Evolutionary conservation across 192 early-diverging fungal genomes (phyloP), one percentile per base, ranked within the genome.

Genomic region (Lobosporangium transversale): DNA sequence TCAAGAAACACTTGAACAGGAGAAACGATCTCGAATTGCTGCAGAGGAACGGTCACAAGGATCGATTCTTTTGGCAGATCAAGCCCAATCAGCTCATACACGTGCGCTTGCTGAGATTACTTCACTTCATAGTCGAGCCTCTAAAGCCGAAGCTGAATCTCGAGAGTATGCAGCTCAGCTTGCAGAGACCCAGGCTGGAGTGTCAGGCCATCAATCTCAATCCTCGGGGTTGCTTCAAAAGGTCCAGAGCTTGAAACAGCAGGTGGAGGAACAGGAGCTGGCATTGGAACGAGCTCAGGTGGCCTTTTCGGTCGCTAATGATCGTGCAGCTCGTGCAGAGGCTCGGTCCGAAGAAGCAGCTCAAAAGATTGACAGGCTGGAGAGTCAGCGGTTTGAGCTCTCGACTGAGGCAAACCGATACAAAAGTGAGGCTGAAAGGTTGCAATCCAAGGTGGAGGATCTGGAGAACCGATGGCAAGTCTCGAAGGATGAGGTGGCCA

Each of bases 81-180:
- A 84, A 60, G 79, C 84, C 0, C 82, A 85, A 49, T 58, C 82
- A 18, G 82, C 86, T 6, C 86, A 87, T 12, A 76, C 71, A 1
- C 56, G 79, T 21, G 81, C 81, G 0, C 62, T 85, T 2, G 67
- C 81, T 2, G 84, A 87, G 51, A 44, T 87, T 10, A 62, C 82
- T 0, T 47, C 62, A 1, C 42, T 85, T 14, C 82, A 87, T 44
- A 43, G 42, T 6, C 66, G 82, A 18, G 68, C 79, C 3, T 61
- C 78, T 12, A 66, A 67, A 30, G 83, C 84, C 9, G 86, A 87
- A 53, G 50, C 76, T 4, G 79, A 85, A 31, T 57, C 76, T 1
- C 45, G 86, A 4, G 78, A 84, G 5, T 70, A 68, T 36, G 66
- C 68, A 15, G 21, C 78, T n/a, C 66, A 70, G 17, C 51, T 84